Conservation (phyloP, 768 basidiomycete species). For the Panaeolus cyanescens region DNA sequence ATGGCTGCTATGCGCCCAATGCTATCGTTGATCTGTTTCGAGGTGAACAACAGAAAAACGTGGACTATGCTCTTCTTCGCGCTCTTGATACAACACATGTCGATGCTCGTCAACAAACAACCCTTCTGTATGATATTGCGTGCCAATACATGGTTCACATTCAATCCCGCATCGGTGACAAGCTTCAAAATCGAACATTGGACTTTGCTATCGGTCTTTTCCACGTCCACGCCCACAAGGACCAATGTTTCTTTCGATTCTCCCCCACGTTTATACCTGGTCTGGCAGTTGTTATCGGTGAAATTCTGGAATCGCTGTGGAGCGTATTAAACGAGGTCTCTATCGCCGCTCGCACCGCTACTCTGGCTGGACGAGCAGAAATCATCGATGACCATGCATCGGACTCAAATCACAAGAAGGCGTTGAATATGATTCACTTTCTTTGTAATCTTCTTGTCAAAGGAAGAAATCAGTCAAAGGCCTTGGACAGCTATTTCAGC, state of each 20-base stretch:
- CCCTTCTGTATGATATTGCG: slow-evolving; percentile 15
- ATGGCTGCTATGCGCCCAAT: slow-evolving; percentile 16
- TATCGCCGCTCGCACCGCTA: neutral
- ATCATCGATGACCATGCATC: neutral
- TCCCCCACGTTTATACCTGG: neutral
- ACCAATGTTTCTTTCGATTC: neutral
- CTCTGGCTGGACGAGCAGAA: neutral
- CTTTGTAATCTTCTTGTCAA: no score
- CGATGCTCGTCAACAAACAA: neutral
- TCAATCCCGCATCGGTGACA: slow-evolving; percentile 1
- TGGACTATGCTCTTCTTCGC: slow-evolving; percentile 15
- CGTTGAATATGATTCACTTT: neutral
- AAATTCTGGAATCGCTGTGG: slow-evolving; percentile 6
- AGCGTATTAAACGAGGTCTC: neutral
- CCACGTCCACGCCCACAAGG: slow-evolving; percentile 18
- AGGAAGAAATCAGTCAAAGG: no score
- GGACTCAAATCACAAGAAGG: neutral
- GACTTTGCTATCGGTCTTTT: slow-evolving; percentile 17
- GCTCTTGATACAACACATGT: slow-evolving; percentile 12
- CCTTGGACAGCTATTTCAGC: no score
- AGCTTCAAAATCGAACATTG: neutral
- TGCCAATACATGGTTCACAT: slow-evolving; percentile 17
- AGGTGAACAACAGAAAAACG: no score
- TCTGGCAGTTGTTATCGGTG: neutral
- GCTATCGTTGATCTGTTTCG: slow-evolving; percentile 16